Conservation (phyloP, 257 asterid species). For the Solanum dulcamara region DNA sequence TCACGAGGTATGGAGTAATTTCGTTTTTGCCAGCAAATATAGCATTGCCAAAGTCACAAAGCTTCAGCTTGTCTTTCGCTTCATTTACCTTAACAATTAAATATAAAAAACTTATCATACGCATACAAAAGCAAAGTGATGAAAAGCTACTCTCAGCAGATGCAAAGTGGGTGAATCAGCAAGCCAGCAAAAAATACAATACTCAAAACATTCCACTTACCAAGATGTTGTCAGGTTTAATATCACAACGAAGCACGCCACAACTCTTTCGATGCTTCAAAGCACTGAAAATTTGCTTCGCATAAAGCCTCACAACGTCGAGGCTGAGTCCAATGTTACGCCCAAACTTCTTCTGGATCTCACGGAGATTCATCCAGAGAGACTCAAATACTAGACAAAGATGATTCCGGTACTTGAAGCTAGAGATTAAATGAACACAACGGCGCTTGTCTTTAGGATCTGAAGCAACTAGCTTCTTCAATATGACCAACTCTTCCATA, state of each 20-base stretch:
- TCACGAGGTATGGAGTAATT: too few relatives aligned
- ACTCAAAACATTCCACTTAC: slow-evolving; percentile 29
- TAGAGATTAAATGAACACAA: too few relatives aligned
- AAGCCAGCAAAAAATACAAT: neutral
- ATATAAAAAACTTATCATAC: neutral
- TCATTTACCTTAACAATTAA: slow-evolving; percentile 56
- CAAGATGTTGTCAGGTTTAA: slow-evolving; percentile 97
- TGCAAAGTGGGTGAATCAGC: neutral
- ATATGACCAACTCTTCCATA: too few relatives aligned
- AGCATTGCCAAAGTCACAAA: too few relatives aligned
- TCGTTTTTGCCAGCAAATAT: too few relatives aligned
- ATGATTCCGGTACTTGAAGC: too few relatives aligned
- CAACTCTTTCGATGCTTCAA: slow-evolving; percentile 85
- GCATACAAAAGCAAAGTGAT: neutral
- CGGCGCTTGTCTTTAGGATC: too few relatives aligned
- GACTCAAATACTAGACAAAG: too few relatives aligned
- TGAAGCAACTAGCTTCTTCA: too few relatives aligned
- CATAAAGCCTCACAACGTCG: slow-evolving; percentile 91
- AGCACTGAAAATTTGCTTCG: slow-evolving; percentile 91
- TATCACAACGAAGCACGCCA: slow-evolving; percentile 96
- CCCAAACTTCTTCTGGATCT: too few relatives aligned
- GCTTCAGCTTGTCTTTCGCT: slow-evolving; percentile 79
- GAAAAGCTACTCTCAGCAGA: neutral
- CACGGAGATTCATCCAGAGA: too few relatives aligned
- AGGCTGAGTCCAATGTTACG: too few relatives aligned